Evolutionary conservation across 345 rosid species (phyloP), one percentile per base, ranked within the genome.

Genomic region (Anastatica hierochuntica): DNA sequence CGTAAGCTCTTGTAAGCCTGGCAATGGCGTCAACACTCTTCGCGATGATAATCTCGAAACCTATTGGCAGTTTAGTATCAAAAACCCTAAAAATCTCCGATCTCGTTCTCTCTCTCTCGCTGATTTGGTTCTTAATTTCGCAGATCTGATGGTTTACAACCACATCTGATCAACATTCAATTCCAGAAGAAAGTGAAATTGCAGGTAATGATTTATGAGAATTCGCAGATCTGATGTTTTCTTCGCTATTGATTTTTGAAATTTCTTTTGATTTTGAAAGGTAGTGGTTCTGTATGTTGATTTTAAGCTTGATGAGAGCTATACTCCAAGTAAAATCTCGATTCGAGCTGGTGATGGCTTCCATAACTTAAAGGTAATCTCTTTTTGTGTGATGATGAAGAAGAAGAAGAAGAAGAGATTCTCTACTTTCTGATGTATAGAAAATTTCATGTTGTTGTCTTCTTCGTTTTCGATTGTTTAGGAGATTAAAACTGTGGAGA

Each of bases 141-240:
- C 53, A 92, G 96, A 76, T 94, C 97, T 48, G 97, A 94, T 62
- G 99, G 99, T 5, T 82, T 88, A 13, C 96, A 94, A 71, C 99
- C 97, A 15, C 95, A 94, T 75, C 30, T 88, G 63, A 78, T 94
- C 58, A 94, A 94, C 74, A 79, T 88, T 73, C 95, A 85, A 56
- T 94, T 94, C 64, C 96, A 88, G 80, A 88, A 83, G 82, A 88
- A 94, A 74, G 94, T 85, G 50, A 83, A 80, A 68, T 75, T 94
- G 49, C 97, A 83, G 71, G 99, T 88, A 16, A n/a, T 41, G 8
- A 10, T 29, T 16, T n/a, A 23, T 30, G 10, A 10, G 14, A 10
- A 16, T 27, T 10, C 39, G 30, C 36, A 31, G 24, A 43, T 33
- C 34, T 66, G 53, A 11, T 1, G 8, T 7, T 40, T n/a, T 26